Evolutionary conservation across 495 filamentous ascomycete species (phyloP), one percentile per base, ranked within the genome.

Genomic region (Xylaria intraflava): DNA sequence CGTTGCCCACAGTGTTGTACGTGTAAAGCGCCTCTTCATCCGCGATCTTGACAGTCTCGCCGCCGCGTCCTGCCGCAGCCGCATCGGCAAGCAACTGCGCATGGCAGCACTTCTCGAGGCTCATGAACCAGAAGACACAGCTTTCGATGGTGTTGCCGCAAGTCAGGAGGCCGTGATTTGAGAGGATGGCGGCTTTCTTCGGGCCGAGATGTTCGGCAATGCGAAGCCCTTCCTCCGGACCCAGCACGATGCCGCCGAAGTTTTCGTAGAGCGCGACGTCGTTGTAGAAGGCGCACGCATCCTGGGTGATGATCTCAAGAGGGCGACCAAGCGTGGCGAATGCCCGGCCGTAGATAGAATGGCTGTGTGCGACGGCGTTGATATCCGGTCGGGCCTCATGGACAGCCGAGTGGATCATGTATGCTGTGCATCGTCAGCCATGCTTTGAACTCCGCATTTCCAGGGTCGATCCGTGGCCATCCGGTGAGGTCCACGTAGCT

Each of bases 11-110:
- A 3, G 80, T 72, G 53, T 85, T 78, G 53, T 85, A 83, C 2
- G 86, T 90, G 48, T 75, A 85, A 19, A 62, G 72, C 9, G 87
- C 87, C 65, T 89, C 83, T 22, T 81, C 78, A 0, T 87, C 82
- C 16, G 74, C 69, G 56, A 91, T 84, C 67, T 84, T 85, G 36
- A 86, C 65, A 2, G 84, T 86, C 59, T 74, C 65, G 1, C 76
- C 76, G 3, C 86, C 87, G 1, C 81, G 70, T 6, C 84, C 85
- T 0, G 65, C 73, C 8, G 85, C 85, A 3, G 86, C 86, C 0
- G 87, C 87, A 65, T 91, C 87, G 4, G 86, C 87, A 52, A 89
- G 57, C 29, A 91, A 65, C 66, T 90, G 86, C n/a, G 79, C 77
- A 61, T 89, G 79, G 61, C 87, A 90, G 65, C 82, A 87, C 57